Evolutionary conservation across 495 filamentous ascomycete species (phyloP).

Genomic region (Penicillium samsonianum): DNA sequence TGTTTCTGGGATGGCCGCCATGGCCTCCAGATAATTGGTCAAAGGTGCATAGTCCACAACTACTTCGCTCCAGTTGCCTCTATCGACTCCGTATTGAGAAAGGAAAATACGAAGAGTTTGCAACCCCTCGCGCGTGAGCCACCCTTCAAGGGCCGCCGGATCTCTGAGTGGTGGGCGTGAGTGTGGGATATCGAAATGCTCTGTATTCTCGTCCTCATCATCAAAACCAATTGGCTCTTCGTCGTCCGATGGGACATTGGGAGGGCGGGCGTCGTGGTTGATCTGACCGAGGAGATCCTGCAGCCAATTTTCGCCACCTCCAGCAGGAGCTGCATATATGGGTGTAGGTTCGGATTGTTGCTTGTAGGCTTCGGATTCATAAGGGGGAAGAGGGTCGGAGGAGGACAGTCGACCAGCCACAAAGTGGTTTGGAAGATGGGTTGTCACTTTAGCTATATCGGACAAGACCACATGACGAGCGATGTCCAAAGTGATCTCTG

Average conservation of each 20-base stretch:
- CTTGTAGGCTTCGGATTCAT: constrained; percentile 45
- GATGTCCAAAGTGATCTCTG: constrained; percentile 60
- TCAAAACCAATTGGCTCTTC: not conserved
- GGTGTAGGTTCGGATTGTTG: constrained; percentile 43
- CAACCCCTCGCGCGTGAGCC: constrained; percentile 41
- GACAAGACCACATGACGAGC: constrained; percentile 80
- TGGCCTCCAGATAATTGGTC: constrained; percentile 42
- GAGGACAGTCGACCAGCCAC: constrained; percentile 45
- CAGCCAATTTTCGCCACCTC: constrained; percentile 42
- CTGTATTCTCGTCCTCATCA: constrained; percentile 16
- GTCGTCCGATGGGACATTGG: not conserved
- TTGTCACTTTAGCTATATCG: constrained; percentile 59
- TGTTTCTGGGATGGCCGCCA: constrained; percentile 31
- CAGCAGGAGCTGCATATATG: constrained; percentile 40
- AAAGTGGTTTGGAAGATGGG: constrained; percentile 45
- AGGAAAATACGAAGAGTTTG: constrained; percentile 40
- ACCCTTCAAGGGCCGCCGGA: constrained; percentile 38
- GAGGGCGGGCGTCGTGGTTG: constrained; percentile 24
- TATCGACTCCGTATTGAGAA: constrained; percentile 45
- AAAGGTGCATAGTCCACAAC: constrained; percentile 37
- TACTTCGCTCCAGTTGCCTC: constrained; percentile 47
- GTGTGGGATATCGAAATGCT: constrained; percentile 8
- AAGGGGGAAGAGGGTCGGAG: constrained; percentile 49
- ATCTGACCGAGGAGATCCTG: constrained; percentile 45
- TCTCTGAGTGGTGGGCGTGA: constrained; percentile 31